These are phyloP conservation scores for Diplocarpon rosae DNA, from an alignment of 2,329 filamentous ascomycete species.

Conservation along the genomic window DNA sequence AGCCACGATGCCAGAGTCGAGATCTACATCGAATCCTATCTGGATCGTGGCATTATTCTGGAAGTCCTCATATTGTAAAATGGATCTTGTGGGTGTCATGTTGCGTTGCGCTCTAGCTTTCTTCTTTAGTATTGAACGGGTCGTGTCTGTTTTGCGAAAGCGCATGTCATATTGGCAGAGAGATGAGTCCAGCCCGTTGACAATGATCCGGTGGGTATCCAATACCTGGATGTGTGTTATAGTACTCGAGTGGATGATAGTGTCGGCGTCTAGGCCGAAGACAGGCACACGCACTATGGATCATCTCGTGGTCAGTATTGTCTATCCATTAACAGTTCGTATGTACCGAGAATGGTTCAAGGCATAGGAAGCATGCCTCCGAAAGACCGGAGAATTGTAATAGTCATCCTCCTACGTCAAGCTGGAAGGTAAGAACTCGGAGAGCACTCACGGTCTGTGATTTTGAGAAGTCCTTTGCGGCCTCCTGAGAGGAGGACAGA, in stretches of 20 bases:
- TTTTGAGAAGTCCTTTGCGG: conserved; percentile 34
- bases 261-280: conserved; percentile 9
- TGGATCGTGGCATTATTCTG: conserved; percentile 37
- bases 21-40: conserved; percentile 41
- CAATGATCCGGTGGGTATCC: conserved; percentile 39
- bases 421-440: no score
- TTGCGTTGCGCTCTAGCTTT: neutral
- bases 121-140: neutral
- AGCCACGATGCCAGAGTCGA: conserved; percentile 38
- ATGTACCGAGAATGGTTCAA: no score
- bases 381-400: no score
- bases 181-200: conserved; percentile 12
- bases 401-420: no score
- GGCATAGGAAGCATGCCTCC: no score
- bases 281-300: conserved; percentile 19
- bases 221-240: conserved; percentile 41
- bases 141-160: conserved; percentile 24
- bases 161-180: conserved; percentile 43
- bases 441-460: conserved; percentile 21
- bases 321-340: no score
- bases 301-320: no score
- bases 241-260: conserved; percentile 28
- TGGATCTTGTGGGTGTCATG: conserved; percentile 24
- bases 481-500: conserved; percentile 41
- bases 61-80: conserved; percentile 40